These are phyloP conservation scores for Akanthomyces lecanii DNA, from an alignment of 2,329 filamentous ascomycete species.

Conservation along the genomic window DNA sequence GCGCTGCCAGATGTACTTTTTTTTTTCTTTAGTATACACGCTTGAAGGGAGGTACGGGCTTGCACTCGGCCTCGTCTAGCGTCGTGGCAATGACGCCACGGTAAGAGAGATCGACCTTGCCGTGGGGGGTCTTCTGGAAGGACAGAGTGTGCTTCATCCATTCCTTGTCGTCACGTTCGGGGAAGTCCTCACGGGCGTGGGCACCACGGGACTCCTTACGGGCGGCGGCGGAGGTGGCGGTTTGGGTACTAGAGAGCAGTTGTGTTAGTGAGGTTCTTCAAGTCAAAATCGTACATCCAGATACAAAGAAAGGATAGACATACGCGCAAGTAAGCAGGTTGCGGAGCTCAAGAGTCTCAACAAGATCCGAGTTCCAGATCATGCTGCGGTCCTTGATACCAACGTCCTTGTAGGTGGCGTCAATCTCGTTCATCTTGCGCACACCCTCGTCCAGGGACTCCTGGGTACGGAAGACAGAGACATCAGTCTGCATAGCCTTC, in stretches of 20 bases:
- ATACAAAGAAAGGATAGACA: constrained; percentile 39
- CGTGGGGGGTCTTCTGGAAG: constrained; percentile 91
- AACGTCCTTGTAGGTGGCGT: constrained; percentile 73
- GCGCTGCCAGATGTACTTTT: constrained; percentile 9
- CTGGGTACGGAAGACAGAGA: constrained; percentile 93
- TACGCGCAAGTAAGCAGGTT: constrained; percentile 96
- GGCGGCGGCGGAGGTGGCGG: constrained; percentile 82
- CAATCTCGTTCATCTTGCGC: constrained; percentile 78
- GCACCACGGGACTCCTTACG: constrained; percentile 97
- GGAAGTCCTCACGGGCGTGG: constrained; percentile 94
- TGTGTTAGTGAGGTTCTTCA: constrained; percentile 4
- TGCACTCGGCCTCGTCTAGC: constrained; percentile 93
- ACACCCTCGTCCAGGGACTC: constrained; percentile 93
- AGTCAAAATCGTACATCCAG: neutral
- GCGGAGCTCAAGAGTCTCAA: constrained; percentile 91
- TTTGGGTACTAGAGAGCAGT: constrained; percentile 64
- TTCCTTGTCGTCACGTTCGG: constrained; percentile 88
- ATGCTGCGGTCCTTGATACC: constrained; percentile 98
- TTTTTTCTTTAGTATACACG: constrained; percentile 65
- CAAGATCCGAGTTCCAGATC: constrained; percentile 99
- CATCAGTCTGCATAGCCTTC: constrained; percentile 96
- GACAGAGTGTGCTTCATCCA: constrained; percentile 99
- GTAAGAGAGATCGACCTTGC: constrained; percentile 81
- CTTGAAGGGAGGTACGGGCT: constrained; percentile 95
- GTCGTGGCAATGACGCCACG: constrained; percentile 77